phyloP scores from a whole-genome alignment of 129 eudicot species.

The Flaveria bidentis region DNA sequence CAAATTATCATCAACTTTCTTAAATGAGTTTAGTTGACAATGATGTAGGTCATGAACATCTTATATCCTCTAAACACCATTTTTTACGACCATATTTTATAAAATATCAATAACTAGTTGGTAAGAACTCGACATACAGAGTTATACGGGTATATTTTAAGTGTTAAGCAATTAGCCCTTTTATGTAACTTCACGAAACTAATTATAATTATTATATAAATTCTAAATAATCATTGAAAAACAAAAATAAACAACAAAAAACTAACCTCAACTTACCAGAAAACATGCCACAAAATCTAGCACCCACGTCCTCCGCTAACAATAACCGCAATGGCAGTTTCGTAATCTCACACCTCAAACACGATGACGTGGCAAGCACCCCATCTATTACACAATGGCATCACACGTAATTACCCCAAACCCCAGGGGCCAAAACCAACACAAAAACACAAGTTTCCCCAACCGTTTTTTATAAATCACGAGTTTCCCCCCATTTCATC shows the following conservation, averaged over 20 bases:
- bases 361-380: conserved; percentile 1
- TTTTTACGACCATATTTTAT: too few species aligned
- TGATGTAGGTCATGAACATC: too few species aligned
- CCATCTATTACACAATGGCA: neutral
- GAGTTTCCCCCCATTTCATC: conserved; percentile 6
- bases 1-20: too few species aligned
- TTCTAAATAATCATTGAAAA: too few species aligned
- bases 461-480: conserved; percentile 19
- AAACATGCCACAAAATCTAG: conserved; percentile 26
- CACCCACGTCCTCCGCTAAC: conserved; percentile 28
- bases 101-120: too few species aligned
- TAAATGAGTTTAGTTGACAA: too few species aligned
- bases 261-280: neutral
- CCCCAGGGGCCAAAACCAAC: neutral
- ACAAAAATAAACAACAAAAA: neutral
- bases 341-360: neutral
- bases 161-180: too few species aligned
- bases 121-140: too few species aligned
- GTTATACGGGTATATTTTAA: too few species aligned
- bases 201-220: too few species aligned
- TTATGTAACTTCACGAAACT: too few species aligned
- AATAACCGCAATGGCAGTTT: conserved; percentile 19
- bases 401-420: conserved; percentile 5
- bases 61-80: too few species aligned
- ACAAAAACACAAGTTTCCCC: neutral